phyloP scores from a whole-genome alignment of 1,284 basidiomycete genomes.

The Puccinia hordei region DNA sequence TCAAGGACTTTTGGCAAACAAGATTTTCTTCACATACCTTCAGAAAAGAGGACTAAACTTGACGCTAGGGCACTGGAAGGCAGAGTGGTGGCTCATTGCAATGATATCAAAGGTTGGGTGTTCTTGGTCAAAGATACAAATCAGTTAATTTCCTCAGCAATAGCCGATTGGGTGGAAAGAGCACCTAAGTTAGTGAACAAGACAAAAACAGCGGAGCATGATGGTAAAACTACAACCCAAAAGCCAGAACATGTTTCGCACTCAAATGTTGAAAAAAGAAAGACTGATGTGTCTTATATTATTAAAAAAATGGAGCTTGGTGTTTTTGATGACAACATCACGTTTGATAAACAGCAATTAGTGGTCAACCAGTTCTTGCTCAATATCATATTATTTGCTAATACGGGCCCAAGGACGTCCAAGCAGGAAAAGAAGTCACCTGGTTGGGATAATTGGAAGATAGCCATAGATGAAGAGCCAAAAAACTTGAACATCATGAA shows the following conservation, averaged over 20 bases:
- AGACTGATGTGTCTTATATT: too few relatives aligned
- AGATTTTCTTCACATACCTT: not conserved
- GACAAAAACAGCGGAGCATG: too few relatives aligned
- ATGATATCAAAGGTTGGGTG: not conserved
- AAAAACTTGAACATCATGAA: not conserved
- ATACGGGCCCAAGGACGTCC: not conserved
- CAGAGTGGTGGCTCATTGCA: not conserved
- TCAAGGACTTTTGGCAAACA: not conserved
- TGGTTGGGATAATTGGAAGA: not conserved
- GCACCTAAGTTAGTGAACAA: too few relatives aligned
- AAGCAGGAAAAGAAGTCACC: not conserved
- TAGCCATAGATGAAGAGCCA: not conserved
- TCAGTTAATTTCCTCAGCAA: not conserved
- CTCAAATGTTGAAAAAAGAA: too few relatives aligned
- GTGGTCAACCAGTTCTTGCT: not conserved
- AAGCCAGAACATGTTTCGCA: too few relatives aligned
- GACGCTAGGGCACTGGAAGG: not conserved
- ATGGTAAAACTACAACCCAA: too few relatives aligned
- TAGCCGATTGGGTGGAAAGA: not conserved
- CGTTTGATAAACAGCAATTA: not conserved
- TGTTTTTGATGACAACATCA: not conserved
- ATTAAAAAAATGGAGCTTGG: not conserved
- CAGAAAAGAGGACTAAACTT: constrained; percentile 4
- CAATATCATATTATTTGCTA: not conserved
- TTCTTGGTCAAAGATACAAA: not conserved